Evolutionary conservation across 1,284 basidiomycete genomes (phyloP).

Genomic region (Cystobasidium sp.): DNA sequence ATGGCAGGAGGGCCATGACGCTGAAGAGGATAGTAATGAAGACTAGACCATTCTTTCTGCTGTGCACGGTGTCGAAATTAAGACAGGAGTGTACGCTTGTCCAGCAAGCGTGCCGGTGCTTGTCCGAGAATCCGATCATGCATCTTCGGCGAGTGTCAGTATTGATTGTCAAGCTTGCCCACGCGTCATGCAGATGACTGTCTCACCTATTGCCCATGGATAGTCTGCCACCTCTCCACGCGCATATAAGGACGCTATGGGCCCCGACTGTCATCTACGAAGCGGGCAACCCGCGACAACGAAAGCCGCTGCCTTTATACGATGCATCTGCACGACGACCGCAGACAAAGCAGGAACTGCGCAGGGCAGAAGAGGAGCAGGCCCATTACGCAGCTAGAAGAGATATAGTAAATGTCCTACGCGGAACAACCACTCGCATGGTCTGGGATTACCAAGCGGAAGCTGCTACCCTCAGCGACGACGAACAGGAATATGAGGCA

Average conservation of each 20-base stretch:
- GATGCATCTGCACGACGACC: background rate
- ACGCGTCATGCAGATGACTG: background rate
- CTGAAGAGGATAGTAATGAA: background rate
- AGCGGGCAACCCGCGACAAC: slow-evolving; percentile 39
- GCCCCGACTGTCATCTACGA: slow-evolving; percentile 27
- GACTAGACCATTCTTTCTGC: background rate
- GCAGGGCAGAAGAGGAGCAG: slow-evolving; percentile 3
- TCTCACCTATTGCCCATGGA: background rate
- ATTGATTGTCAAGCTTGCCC: background rate
- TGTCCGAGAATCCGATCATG: background rate
- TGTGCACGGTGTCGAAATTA: background rate
- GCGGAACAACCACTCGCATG: slow-evolving; percentile 27
- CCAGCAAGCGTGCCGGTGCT: background rate
- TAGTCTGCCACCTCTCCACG: slow-evolving; percentile 28
- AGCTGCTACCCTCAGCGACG: slow-evolving; percentile 36
- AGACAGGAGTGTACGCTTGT: background rate
- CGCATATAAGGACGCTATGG: slow-evolving; percentile 24
- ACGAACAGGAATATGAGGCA: slow-evolving; percentile 38
- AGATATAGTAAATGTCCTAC: slow-evolving; percentile 30
- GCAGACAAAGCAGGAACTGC: background rate
- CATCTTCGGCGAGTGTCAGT: background rate
- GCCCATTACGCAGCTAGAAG: slow-evolving; percentile 27
- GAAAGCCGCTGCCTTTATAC: slow-evolving; percentile 25
- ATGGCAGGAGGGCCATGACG: slow-evolving; percentile 1
- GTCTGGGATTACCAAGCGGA: slow-evolving; percentile 42